Evolutionary conservation across 306 rosid species (phyloP).

Genomic region (Cicer pinnatifidum): DNA sequence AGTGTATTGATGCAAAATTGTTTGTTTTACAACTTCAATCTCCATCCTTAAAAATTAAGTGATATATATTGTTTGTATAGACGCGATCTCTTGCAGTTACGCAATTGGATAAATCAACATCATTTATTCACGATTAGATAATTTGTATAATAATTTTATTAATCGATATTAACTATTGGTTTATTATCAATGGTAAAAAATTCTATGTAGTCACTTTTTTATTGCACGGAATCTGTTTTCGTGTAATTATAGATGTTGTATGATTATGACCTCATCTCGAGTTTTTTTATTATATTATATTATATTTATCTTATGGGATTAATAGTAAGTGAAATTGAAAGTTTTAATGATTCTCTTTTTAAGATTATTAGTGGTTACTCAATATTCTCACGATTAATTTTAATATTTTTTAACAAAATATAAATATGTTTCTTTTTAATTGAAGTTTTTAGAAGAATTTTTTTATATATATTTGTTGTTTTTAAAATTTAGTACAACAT

Average conservation of each 20-base stretch:
- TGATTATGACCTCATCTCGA: slow-evolving; percentile 6
- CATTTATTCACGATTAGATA: no score
- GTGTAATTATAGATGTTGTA: background rate
- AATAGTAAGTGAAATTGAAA: background rate
- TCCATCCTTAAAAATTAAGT: slow-evolving; percentile 10
- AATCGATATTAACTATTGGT: background rate
- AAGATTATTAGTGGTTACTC: slow-evolving; percentile 2
- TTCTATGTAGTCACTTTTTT: background rate
- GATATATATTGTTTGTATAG: background rate
- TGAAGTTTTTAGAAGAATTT: no score
- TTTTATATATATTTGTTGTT: no score
- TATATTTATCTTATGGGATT: background rate
- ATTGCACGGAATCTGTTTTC: background rate
- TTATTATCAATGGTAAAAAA: background rate
- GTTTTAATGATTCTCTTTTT: slow-evolving; percentile 4
- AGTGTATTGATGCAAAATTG: slow-evolving; percentile 45
- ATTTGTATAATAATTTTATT: background rate
- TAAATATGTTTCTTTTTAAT: no score
- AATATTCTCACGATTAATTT: background rate
- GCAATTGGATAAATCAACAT: no score
- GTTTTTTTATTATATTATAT: slow-evolving; percentile 20
- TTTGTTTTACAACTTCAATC: slow-evolving; percentile 29
- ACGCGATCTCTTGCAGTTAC: background rate
- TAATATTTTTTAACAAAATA: slow-evolving; percentile 11
- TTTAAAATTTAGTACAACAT: no score